Evolutionary conservation across 2,329 filamentous ascomycete species (phyloP), one percentile per base, ranked within the genome.

Genomic region (Capronia coronata): DNA sequence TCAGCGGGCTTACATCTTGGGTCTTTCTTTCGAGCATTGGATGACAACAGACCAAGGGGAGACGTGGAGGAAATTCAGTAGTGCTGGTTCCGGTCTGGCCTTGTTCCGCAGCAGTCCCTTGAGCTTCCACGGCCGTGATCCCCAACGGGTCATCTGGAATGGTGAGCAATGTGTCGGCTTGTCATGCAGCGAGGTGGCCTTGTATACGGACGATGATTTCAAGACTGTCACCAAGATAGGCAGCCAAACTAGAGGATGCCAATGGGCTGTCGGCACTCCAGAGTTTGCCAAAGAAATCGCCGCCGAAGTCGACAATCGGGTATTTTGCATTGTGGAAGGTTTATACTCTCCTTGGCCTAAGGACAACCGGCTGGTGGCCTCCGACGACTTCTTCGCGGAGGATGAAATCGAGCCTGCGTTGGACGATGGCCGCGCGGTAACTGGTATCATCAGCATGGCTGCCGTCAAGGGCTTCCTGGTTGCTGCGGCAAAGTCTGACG

Each of bases 121-220:
- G 58, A 75, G 74, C 59, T 98, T 95, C 70, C 88, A 97, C 68
- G 88, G 87, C 47, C 75, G 71, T 57, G 87, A 98, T 66, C 80
- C 84, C 18, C 80, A 91, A 62, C 87, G 87, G 69, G 86, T 97
- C 56, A 79, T 98, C 54, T 88, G 93, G 71, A 84, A 90, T 65
- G 81, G 82, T 64, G 80, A 84, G 73, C 74, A 82, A 54, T 90
- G 86, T 64, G 69, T 76, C 14, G 74, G 78, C 38, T 34, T 55
- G 18, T 77, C 79, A 61, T 88, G 84, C 66, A 72, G 77, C 53
- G 79, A 84, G 62, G 68, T 71, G 59, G 71, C 76, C 18, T 78
- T 74, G 59, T 96, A 95, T 66, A 97, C 93, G 2, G 82, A 77
- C 11, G 84, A 97, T 67, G 87, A 87, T 57, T 98, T 98, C 72